Percentiles rank a stretch among this genome's conserved stretches.
Evolutionary conservation across 331 rosid genomes (phyloP).

Genomic region (Cydonia oblonga): DNA sequence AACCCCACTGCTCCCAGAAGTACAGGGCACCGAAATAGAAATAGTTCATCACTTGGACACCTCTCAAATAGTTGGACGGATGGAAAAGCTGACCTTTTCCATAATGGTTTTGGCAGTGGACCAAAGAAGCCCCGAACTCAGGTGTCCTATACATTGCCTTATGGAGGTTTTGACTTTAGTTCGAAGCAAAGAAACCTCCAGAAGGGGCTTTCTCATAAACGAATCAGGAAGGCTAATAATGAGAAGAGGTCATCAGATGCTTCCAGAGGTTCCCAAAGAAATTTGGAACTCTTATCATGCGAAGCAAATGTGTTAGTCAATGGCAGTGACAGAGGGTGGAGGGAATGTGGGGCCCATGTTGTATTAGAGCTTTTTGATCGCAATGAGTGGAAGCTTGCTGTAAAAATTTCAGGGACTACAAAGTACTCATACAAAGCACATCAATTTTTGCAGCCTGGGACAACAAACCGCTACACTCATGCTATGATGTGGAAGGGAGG

Average conservation of each 20-base stretch:
- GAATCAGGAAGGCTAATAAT: slow-evolving; percentile 70
- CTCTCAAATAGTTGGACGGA: slow-evolving; percentile 59
- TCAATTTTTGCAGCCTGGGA: slow-evolving; percentile 93
- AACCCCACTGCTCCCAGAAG: slow-evolving; percentile 83
- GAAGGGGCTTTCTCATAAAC: slow-evolving; percentile 58
- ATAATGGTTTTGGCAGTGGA: slow-evolving; percentile 61
- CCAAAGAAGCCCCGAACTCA: slow-evolving; percentile 89
- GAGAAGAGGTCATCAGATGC: slow-evolving; percentile 59
- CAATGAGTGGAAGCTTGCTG: slow-evolving; percentile 90
- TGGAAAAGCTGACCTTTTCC: slow-evolving; percentile 45
- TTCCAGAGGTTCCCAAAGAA: slow-evolving; percentile 44
- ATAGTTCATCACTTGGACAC: slow-evolving; percentile 40
- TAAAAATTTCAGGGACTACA: slow-evolving; percentile 55
- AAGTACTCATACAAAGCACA: slow-evolving; percentile 84
- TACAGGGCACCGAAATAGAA: slow-evolving; percentile 59
- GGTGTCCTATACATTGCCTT: slow-evolving; percentile 73
- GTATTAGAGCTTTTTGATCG: slow-evolving; percentile 66
- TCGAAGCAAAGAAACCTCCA: slow-evolving; percentile 38
- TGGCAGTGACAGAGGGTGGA: slow-evolving; percentile 81
- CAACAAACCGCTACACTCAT: slow-evolving; percentile 90
- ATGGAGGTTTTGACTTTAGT: slow-evolving; percentile 46
- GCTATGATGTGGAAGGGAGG: slow-evolving; percentile 99
- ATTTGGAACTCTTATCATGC: slow-evolving; percentile 58
- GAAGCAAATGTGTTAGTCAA: slow-evolving; percentile 67
- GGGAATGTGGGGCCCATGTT: slow-evolving; percentile 68